A percentile compares a stretch with the other conserved stretches of the same genome.
Evolutionary conservation across 176 grass and related monocot genomes (phyloP).

Genomic region (Oryza australiensis): DNA sequence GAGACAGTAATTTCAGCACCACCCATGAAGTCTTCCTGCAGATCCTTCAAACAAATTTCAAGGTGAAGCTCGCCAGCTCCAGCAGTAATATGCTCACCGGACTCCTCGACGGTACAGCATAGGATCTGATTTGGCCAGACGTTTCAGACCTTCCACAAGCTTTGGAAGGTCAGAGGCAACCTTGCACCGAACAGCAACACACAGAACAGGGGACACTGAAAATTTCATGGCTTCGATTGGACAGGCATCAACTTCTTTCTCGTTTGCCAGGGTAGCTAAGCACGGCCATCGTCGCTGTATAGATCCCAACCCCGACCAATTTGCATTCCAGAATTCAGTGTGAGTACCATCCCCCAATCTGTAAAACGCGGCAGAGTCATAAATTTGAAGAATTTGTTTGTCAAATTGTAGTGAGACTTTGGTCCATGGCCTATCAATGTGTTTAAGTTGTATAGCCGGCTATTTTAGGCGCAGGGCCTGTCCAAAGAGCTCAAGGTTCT

Average conservation of each 20-base stretch:
- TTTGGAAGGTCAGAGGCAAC: not conserved
- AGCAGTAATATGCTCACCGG: not conserved
- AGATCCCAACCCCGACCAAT: no score
- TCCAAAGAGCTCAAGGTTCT: no score
- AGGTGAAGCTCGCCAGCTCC: not conserved
- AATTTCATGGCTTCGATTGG: constrained; percentile 87
- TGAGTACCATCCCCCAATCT: no score
- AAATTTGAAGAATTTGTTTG: no score
- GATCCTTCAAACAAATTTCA: not conserved
- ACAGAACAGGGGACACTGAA: constrained; percentile 49
- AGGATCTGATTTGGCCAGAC: not conserved
- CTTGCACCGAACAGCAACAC: not conserved
- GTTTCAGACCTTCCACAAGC: not conserved
- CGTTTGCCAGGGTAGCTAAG: constrained; percentile 73
- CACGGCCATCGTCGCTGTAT: no score
- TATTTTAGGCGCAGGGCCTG: no score
- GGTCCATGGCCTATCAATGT: no score
- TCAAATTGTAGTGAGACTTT: no score
- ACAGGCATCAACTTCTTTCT: constrained; percentile 69
- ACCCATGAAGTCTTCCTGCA: not conserved
- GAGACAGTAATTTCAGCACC: constrained; percentile 27
- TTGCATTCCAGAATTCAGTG: no score
- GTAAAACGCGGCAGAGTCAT: no score
- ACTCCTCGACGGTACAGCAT: not conserved
- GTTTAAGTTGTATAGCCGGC: no score